Base-by-base conservation (phyloP, 192 early-diverging fungal species). In the Coemansia sp. region DNA sequence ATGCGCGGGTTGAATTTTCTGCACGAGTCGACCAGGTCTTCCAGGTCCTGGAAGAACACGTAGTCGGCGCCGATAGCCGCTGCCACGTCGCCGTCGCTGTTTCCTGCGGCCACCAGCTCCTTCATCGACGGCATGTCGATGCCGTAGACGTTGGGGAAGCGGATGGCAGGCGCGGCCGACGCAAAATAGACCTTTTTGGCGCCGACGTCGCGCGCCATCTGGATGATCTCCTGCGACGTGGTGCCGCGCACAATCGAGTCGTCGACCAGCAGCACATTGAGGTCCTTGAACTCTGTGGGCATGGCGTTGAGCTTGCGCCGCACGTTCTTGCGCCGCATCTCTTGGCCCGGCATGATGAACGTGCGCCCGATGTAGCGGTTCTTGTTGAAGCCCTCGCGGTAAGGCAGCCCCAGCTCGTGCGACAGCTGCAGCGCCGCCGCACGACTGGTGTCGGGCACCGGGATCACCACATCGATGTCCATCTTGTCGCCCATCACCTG, bases 211-310 rank as follows among this genome's bases (percentile, higher is more conserved):
- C 97, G 91, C 4, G 97, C 97, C 97, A 99, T 99, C 76, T 94
- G 92, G 56, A 99, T 90, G 77, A 99, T 99, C 82, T 99, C 96
- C 61, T 90, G 89, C 17, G 97, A 99, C 6, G 97, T 99, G 14
- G 97, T 99, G 60, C 97, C 97, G 71, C 97, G 90, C n/a, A 99
- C 97, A 76, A 99, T 97, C 0, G 96, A 98, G 80, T 99, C 94
- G 86, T 99, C 97, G 36, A 99, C 97, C 66, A 99, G 84, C 69
- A 99, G 84, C 20, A 99, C 97, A 78, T 95, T 97, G 80, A 97
- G 97, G 48, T 86, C 92, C 42, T 86, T 84, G 84, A 99, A 99
- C 82, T 99, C 97, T 54, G 94, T 87, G 36, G 90, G 85, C 97
- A 99, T 99, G 57, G 97, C 93, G 72, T 99, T 99, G 70, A 99